These are phyloP conservation scores for Hyaloperonospora brassicae DNA, from an alignment of 352 stramenopile species.

Conservation along the genomic window DNA sequence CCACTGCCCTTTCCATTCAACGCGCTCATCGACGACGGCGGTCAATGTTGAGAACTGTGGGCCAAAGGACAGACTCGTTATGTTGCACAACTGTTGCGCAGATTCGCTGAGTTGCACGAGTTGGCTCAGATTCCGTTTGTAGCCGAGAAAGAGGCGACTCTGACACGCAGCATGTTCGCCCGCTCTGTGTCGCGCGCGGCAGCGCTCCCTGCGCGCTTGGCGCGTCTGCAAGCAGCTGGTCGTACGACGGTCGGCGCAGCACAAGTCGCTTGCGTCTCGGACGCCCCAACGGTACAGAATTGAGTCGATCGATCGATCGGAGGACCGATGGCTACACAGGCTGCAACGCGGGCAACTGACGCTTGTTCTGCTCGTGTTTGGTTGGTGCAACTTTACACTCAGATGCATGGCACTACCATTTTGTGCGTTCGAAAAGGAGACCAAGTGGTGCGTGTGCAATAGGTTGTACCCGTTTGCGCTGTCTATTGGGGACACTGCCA, in stretches of 20 bases:
- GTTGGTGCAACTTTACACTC: slow-evolving; percentile 1
- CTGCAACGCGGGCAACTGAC: too few species aligned
- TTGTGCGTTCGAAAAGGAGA: slow-evolving; percentile 96
- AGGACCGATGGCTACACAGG: neutral
- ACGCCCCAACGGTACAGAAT: slow-evolving; percentile 36
- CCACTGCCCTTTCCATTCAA: slow-evolving; percentile 10
- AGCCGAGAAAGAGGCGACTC: neutral
- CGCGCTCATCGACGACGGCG: slow-evolving; percentile 6
- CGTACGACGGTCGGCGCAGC: slow-evolving; percentile 10
- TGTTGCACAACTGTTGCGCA: neutral
- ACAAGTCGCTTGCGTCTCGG: slow-evolving; percentile 42
- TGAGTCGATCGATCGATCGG: neutral
- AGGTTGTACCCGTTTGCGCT: neutral
- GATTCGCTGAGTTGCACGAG: neutral
- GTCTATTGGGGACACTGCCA: neutral
- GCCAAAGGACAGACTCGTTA: neutral
- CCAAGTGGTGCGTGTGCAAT: slow-evolving; percentile 85
- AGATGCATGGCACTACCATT: slow-evolving; percentile 96
- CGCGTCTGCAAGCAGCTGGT: slow-evolving; percentile 10
- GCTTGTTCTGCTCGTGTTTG: neutral
- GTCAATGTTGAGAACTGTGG: too few species aligned
- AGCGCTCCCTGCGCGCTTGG: slow-evolving; percentile 15
- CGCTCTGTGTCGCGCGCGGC: slow-evolving; percentile 52
- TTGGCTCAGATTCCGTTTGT: neutral
- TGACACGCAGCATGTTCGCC: slow-evolving; percentile 36